Evolutionary conservation across 2,329 filamentous ascomycete genomes (phyloP).

Genomic region (Capronia epimyces): DNA sequence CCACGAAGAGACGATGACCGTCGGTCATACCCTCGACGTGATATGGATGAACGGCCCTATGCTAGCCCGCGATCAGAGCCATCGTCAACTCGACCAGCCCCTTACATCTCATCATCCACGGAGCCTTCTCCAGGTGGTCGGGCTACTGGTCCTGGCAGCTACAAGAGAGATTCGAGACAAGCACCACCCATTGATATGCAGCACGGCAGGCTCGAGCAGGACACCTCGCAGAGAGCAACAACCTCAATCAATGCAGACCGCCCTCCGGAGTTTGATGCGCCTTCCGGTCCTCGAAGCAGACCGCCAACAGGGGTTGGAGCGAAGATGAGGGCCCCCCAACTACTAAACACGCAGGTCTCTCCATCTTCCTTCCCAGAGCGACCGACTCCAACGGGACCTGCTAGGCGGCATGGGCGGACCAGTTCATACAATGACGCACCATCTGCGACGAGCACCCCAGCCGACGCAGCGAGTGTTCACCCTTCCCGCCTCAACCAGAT

Average conservation of each 20-base stretch:
- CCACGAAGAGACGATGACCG: slow-evolving; percentile 28
- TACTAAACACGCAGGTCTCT: slow-evolving; percentile 22
- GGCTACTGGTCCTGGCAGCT: slow-evolving; percentile 5
- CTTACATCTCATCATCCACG: slow-evolving; percentile 1
- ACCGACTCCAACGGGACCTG: slow-evolving; percentile 42
- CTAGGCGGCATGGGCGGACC: slow-evolving; percentile 36
- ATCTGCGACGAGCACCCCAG: slow-evolving; percentile 33
- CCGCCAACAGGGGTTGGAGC: slow-evolving; percentile 27
- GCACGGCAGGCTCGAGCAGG: slow-evolving; percentile 45
- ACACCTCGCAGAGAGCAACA: slow-evolving; percentile 31
- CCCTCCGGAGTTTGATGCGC: slow-evolving; percentile 39
- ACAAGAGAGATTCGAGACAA: slow-evolving; percentile 19
- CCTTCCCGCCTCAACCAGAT: slow-evolving; percentile 49
- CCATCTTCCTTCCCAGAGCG: slow-evolving; percentile 33
- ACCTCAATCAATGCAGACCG: slow-evolving; percentile 43
- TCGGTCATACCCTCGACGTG: slow-evolving; percentile 18
- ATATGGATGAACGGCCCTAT: slow-evolving; percentile 21
- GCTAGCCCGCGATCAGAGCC: slow-evolving; percentile 13
- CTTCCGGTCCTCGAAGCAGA: slow-evolving; percentile 49
- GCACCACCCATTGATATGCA: slow-evolving; percentile 37
- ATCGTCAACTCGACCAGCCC: slow-evolving; percentile 2
- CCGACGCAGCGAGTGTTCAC: slow-evolving; percentile 46
- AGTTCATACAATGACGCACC: slow-evolving; percentile 33
- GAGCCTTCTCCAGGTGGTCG: slow-evolving; percentile 13
- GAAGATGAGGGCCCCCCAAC: slow-evolving; percentile 15